Base-by-base conservation (phyloP, 768 basidiomycete species). In the Grammothele lineata region DNA sequence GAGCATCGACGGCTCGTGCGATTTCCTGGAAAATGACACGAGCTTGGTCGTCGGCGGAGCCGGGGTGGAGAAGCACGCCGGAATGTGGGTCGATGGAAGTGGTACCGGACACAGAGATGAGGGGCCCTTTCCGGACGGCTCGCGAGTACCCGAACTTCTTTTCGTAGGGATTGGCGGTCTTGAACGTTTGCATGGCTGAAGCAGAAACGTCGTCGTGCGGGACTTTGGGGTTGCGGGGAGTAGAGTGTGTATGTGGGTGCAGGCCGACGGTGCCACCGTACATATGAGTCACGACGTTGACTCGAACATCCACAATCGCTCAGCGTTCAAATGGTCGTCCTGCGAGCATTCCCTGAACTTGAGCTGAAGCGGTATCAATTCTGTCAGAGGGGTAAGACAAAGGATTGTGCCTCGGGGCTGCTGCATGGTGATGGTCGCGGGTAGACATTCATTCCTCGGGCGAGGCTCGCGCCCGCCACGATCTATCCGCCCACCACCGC, bases 71-170 rank as follows among this genome's bases (percentile, higher is more conserved):
- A 26, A 77, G 56, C 26, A 55, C 50, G 21, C 71, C 71, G 5
- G 70, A 68, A 15, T 56, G 45, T 15, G 71, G 63, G 47, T 72
- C 70, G 61, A 73, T 67, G 25, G 75, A 70, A 2, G 76, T 77
- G 14, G 77, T 78, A 3, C 77, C 77, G 9, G 76, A 77, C 25
- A 78, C 70, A 57, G 73, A 74, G 56, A 78, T 71, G 64, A 71
- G 74, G 4, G 73, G 71, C 0, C 78, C 78, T 44, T 71, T 68
- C 12, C 75, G 73, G 22, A 77, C 66, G 6, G 75, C 76, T 48
- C 77, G 64, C 24, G 74, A 77, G 59, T 77, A 78, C 0, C 77
- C 77, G 48, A 76, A 78, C 46, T 66, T 54, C 12, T 57, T 54
- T 56, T 80, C 77, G 58, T 75, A 80, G 5, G 77, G 76, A 57